Evolutionary conservation across 1,139 yeast genomes (phyloP), one percentile per base, ranked within the genome.

Genomic region (Zygoascus hellenicus): DNA sequence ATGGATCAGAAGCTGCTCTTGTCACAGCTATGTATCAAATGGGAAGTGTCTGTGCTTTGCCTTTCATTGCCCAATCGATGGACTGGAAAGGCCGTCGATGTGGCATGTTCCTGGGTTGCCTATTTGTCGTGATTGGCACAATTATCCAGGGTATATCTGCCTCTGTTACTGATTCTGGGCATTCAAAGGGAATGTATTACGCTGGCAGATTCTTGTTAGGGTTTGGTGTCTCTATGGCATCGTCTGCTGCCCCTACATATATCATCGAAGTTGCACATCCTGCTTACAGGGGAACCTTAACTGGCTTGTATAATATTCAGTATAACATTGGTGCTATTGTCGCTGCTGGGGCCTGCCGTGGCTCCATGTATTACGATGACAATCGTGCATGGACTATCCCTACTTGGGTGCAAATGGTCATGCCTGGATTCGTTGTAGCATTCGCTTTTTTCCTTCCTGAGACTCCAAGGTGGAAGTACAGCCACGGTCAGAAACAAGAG

Each of bases 361-460:
- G 49, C 40, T 6, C 50, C 11, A 17, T 28, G 17, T 41, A 43
- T 15, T 43, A 54, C 26, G 51, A 51, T 72, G 41, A 50, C 58
- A 42, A 56, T 56, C 62, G 74, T 78, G 39, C 43, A 74, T 62
- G 78, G 51, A 37, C 61, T 55, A 66, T 74, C 45, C 77, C 78
- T 7, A 72, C 77, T 9, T 68, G 68, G 52, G 59, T 75, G 51
- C 80, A 76, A 58, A 42, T 61, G 58, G 38, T 60, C 62, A 51
- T 53, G 37, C 61, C 81, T 15, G 55, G 77, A 6, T 64, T 81
- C 50, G 66, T 81, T 54, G 71, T 74, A 43, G 58, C 61, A 47
- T 84, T 83, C 59, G 75, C 80, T 72, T 60, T 77, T 47, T 65
- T 71, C 54, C 70, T 81, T 65, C 87, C 88, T 30, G 89, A 83